Percentiles rank a stretch among this genome's conserved stretches.
Evolutionary conservation across 352 stramenopile species (phyloP).

Genomic region (Globisporangium acanthophoron): DNA sequence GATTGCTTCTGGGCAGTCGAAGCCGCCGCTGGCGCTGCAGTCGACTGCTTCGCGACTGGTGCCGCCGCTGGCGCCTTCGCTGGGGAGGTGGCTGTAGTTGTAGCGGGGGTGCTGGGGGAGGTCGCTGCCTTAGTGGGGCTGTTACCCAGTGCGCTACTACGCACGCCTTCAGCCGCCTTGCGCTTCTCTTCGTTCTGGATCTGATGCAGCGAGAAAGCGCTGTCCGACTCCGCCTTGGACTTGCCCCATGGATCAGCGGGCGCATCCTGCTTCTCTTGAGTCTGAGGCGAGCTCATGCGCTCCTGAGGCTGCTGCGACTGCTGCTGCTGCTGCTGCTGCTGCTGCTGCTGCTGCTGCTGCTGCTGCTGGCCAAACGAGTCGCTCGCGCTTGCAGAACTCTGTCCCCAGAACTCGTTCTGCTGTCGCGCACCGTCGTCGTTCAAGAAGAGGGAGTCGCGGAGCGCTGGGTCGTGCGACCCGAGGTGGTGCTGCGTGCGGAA

Average conservation of each 20-base stretch:
- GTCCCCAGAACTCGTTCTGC: slow-evolving; percentile 16
- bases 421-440: slow-evolving; percentile 14
- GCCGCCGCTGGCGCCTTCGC: neutral
- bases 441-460: slow-evolving; percentile 28
- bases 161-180: slow-evolving; percentile 17
- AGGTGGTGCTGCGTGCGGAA: slow-evolving; percentile 39
- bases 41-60: slow-evolving; percentile 9
- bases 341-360: neutral
- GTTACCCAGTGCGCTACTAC: neutral
- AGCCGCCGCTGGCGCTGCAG: neutral
- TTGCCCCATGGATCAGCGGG: slow-evolving; percentile 31
- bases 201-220: slow-evolving; percentile 25
- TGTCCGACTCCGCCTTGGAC: slow-evolving; percentile 14
- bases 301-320: neutral
- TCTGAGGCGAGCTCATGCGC: slow-evolving; percentile 5
- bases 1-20: slow-evolving; percentile 2
- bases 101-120: neutral
- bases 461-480: slow-evolving; percentile 10
- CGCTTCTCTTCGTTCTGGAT: slow-evolving; percentile 47
- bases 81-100: slow-evolving; percentile 6
- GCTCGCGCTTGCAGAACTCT: slow-evolving; percentile 1
- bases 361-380: slow-evolving; percentile 2
- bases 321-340: neutral
- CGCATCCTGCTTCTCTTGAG: slow-evolving; percentile 4
- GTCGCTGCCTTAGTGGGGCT: neutral